Evolutionary conservation across 768 basidiomycete genomes (phyloP), one percentile per base, ranked within the genome.

Genomic region (Tricholoma saponaceum): DNA sequence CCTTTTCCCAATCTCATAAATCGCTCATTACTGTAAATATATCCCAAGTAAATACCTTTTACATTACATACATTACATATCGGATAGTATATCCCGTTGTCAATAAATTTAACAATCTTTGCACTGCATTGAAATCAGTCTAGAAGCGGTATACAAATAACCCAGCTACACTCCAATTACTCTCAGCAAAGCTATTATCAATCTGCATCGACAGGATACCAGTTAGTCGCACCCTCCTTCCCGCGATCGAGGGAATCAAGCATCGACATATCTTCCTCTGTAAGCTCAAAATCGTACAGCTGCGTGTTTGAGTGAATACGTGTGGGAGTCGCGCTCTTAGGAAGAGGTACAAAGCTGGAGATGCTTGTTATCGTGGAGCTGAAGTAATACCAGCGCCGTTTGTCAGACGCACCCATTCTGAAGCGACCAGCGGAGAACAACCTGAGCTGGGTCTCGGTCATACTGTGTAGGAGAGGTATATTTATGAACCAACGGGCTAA

Each of bases 401-500:
- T 30, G 54, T 56, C 55, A 47, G 54, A 72, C 82, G 51, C 63
- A 90, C 89, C 86, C 85, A 66, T 81, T 83, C 69, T 97, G 95
- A 35, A 98, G 74, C 26, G 92, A 95, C 92, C 94, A 97, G 22
- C 95, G 83, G 56, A 97, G 74, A 14, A 97, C 80, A 46, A 96
- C 77, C 65, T 97, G 95, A 16, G 92, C 86, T 4, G 82, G 80
- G 41, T 86, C 82, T 55, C 83, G 82, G 41, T 71, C 69, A 61
- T 84, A 70, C 86, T 91, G 59, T 20, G 37, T 50, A 13, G 18
- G 8, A 35, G 41, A 23, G 50, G 23, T 26, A 56, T 28, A 41
- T n/a, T 43, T 22, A 16, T 28, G 41, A 39, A 14, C 37, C 22
- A 22, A 55, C 33, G 47, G 20, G 43, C 13, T 50, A 20, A 4